phyloP scores from a whole-genome alignment of 2,329 filamentous ascomycete genomes.

The Aspergillus sclerotialis region DNA sequence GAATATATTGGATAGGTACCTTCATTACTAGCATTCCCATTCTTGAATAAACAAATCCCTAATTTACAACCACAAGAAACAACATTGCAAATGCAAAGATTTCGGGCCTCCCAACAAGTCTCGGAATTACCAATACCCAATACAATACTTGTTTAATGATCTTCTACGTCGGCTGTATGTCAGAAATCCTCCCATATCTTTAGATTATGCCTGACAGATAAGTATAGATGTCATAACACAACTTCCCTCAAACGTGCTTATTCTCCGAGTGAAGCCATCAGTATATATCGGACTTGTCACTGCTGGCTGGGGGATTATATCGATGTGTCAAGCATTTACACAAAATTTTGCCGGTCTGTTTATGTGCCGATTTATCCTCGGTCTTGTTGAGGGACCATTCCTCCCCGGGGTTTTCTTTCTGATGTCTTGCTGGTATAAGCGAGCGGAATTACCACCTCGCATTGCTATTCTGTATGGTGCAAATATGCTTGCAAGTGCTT shows the following conservation, averaged over 20 bases:
- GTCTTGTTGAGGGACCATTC: conserved; percentile 56
- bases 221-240: conserved; percentile 10
- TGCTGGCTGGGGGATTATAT: conserved; percentile 54
- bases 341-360: conserved; percentile 50
- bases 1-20: conserved; percentile 12
- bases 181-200: background rate
- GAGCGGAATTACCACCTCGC: conserved; percentile 17
- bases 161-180: background rate
- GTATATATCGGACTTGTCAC: conserved; percentile 48
- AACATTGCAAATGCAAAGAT: conserved; percentile 35
- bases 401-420: conserved; percentile 39
- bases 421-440: conserved; percentile 33
- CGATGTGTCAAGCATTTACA: conserved; percentile 47
- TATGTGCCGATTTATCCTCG: conserved; percentile 50
- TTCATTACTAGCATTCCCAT: too few relatives aligned
- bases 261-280: conserved; percentile 44
- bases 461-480: conserved; percentile 16
- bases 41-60: too few relatives aligned
- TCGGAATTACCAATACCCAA: conserved; percentile 32
- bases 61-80: too few relatives aligned
- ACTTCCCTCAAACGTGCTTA: conserved; percentile 41
- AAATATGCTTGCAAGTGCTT: conserved; percentile 10
- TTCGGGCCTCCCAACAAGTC: conserved; percentile 31
- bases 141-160: conserved; percentile 35
- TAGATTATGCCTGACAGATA: too few relatives aligned